Evolutionary conservation across 352 stramenopile genomes (phyloP).

Genomic region (Phytophthora melonis): DNA sequence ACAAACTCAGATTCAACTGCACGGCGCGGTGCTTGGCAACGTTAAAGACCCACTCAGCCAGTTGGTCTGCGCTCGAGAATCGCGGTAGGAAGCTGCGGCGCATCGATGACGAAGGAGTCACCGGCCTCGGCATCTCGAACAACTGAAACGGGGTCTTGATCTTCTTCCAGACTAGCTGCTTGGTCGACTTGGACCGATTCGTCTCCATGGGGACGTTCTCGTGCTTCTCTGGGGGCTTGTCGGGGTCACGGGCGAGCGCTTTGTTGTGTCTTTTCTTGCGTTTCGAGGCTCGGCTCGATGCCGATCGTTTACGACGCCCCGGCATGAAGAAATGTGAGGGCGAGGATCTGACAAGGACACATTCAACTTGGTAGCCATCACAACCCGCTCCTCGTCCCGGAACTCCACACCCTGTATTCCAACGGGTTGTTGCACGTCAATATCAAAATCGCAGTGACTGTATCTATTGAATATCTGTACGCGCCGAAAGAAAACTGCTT

Average conservation of each 20-base stretch:
- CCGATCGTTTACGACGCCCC: conserved; percentile 21
- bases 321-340: conserved; percentile 18
- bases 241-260: not conserved
- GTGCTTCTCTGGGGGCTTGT: not conserved
- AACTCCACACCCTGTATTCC: not conserved
- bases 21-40: conserved; percentile 28
- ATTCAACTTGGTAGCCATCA: not conserved
- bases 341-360: not conserved
- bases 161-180: conserved; percentile 12
- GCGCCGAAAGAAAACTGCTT: not conserved
- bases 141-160: not conserved
- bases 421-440: not conserved
- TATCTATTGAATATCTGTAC: not conserved
- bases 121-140: conserved; percentile 1
- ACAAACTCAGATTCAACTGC: conserved; percentile 28
- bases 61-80: conserved; percentile 14
- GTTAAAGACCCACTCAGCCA: conserved; percentile 36
- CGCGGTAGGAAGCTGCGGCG: not conserved
- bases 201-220: conserved; percentile 7
- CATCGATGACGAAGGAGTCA: not conserved
- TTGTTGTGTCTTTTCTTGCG: conserved; percentile 2
- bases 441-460: too few species aligned
- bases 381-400: conserved; percentile 9
- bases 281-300: conserved; percentile 9
- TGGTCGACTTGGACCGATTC: not conserved